A percentile compares a stretch with the other conserved stretches of the same genome.
These are phyloP conservation scores for Aureobasidium leucospermi DNA, from an alignment of 2,329 filamentous ascomycete genomes.

Conservation along the genomic window DNA sequence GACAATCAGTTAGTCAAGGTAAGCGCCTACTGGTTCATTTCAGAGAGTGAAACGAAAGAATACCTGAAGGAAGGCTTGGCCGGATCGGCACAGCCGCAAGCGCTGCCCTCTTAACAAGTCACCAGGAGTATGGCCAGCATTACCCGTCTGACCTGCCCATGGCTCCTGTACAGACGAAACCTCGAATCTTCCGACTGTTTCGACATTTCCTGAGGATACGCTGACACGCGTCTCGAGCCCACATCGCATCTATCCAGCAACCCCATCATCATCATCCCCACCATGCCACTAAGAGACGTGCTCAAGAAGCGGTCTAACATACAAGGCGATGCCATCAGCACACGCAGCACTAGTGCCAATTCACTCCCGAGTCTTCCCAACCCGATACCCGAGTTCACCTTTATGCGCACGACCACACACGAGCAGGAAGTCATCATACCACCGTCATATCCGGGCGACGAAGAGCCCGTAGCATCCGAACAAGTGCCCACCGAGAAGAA, in stretches of 20 bases:
- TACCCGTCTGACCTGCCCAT: background rate
- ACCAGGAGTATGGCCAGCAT: background rate
- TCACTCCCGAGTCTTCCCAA: background rate
- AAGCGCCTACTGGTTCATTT: background rate
- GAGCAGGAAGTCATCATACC: conserved; percentile 72
- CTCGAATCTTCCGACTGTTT: background rate
- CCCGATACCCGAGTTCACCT: conserved; percentile 60
- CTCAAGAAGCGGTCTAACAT: conserved; percentile 20
- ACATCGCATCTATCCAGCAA: background rate
- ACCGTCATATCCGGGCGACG: conserved; percentile 47
- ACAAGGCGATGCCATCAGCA: background rate
- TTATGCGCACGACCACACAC: conserved; percentile 76
- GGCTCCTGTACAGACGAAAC: background rate
- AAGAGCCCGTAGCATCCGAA: background rate
- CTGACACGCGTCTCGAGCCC: background rate
- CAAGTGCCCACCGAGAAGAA: conserved; percentile 3
- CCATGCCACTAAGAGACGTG: conserved; percentile 19
- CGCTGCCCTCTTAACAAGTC: background rate
- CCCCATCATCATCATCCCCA: background rate
- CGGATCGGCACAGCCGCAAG: conserved; percentile 9
- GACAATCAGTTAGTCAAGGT: background rate
- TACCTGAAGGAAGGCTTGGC: conserved; percentile 1
- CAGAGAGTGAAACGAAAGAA: background rate
- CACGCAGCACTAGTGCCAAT: background rate
- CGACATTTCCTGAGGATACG: conserved; percentile 2